A percentile compares a stretch with the other conserved stretches of the same genome.
Evolutionary conservation across 2,329 filamentous ascomycete species (phyloP).

Genomic region (Dissoconium aciculare): DNA sequence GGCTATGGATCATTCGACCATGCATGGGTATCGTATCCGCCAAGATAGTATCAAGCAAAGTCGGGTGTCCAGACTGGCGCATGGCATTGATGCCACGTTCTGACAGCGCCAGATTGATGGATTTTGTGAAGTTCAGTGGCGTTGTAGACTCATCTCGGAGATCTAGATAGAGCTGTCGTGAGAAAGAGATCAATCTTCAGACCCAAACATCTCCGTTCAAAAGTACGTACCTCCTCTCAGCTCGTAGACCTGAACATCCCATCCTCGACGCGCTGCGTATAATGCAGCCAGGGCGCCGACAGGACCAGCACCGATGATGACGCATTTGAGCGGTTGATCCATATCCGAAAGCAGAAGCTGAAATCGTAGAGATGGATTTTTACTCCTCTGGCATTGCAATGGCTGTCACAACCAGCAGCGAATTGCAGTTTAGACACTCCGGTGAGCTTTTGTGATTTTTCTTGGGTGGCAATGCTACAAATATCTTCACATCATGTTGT

Average conservation of each 20-base stretch:
- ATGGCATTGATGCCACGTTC: conserved; percentile 88
- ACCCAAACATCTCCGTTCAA: background rate
- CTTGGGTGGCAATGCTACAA: too few species aligned
- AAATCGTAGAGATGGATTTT: too few species aligned
- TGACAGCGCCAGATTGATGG: conserved; percentile 93
- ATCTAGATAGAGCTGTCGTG: conserved; percentile 40
- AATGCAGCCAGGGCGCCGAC: conserved; percentile 84
- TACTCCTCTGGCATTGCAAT: too few species aligned
- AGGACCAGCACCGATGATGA: conserved; percentile 82
- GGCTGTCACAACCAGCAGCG: too few species aligned
- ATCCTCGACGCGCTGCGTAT: conserved; percentile 77
- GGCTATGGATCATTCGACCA: conserved; percentile 89
- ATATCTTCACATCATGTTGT: too few species aligned
- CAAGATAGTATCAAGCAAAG: conserved; percentile 60
- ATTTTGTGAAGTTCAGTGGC: conserved; percentile 89
- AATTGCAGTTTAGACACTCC: too few species aligned
- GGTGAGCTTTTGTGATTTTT: too few species aligned
- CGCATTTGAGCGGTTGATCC: conserved; percentile 19
- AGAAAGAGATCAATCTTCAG: background rate
- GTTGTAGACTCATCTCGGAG: conserved; percentile 68
- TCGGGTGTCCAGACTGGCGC: conserved; percentile 49
- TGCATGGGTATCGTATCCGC: conserved; percentile 77
- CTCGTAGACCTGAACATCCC: conserved; percentile 89
- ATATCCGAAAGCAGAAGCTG: too few species aligned
- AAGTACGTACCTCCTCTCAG: conserved; percentile 61